Percentiles rank a stretch among this genome's conserved stretches.
Conservation (phyloP, 202 grass and related monocot genomes). For the Zizania palustris region DNA sequence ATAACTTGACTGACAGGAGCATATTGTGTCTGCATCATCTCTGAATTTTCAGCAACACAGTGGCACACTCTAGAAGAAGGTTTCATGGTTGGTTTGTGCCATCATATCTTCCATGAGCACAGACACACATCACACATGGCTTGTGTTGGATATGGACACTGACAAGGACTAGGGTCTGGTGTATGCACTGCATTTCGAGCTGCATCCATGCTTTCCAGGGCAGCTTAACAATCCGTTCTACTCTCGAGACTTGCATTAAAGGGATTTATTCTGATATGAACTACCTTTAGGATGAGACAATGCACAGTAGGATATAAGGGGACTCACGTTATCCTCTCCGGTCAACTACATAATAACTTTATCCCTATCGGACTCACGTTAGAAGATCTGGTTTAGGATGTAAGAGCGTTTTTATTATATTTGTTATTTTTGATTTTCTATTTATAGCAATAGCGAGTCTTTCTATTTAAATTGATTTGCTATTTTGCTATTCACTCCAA, state of each 20-base stretch:
- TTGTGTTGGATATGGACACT: not conserved
- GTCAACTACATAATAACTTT: too few species aligned
- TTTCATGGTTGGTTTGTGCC: constrained; percentile 8
- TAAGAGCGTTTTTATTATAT: too few species aligned
- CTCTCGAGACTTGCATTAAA: not conserved
- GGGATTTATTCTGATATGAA: not conserved
- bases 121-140: constrained; percentile 17
- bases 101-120: constrained; percentile 30
- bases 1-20: not conserved
- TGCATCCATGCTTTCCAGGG: not conserved
- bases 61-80: not conserved
- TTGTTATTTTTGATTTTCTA: too few species aligned
- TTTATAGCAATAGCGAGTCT: too few species aligned
- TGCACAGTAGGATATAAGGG: not conserved
- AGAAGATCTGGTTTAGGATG: too few species aligned
- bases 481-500: too few species aligned
- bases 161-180: not conserved
- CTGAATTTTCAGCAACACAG: not conserved
- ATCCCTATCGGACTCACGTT: too few species aligned
- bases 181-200: not conserved
- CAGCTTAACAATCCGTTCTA: not conserved
- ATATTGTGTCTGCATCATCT: not conserved
- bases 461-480: too few species aligned
- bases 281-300: not conserved
- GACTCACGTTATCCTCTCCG: too few species aligned